These are phyloP conservation scores for Yamadazyma philogaea DNA, from an alignment of 805 yeast species.

Conservation along the genomic window DNA sequence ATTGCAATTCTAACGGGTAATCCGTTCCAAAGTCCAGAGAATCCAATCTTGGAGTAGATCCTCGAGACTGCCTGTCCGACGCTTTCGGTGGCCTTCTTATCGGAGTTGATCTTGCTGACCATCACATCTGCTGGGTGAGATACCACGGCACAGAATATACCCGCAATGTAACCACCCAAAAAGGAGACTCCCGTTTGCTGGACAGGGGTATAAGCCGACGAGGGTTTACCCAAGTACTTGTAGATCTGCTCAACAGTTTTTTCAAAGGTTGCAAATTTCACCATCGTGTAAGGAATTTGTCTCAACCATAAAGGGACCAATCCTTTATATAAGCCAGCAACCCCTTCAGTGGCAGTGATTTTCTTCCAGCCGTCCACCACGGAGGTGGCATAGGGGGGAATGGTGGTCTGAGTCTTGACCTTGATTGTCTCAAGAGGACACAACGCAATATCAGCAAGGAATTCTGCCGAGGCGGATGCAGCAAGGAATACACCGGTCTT, in stretches of 20 bases:
- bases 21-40: constrained; percentile 92
- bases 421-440: constrained; percentile 97
- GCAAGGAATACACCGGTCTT: constrained; percentile 73
- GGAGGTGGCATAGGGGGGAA: constrained; percentile 75
- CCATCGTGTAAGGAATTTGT: constrained; percentile 99
- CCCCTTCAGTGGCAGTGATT: constrained; percentile 65
- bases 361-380: constrained; percentile 66
- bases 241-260: constrained; percentile 83
- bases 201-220: constrained; percentile 62
- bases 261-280: constrained; percentile 92
- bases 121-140: constrained; percentile 99
- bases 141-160: constrained; percentile 91
- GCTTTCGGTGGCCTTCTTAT: constrained; percentile 61
- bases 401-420: constrained; percentile 88
- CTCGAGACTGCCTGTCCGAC: constrained; percentile 64
- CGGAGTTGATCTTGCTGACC: constrained; percentile 89
- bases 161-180: constrained; percentile 95
- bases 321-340: constrained; percentile 80
- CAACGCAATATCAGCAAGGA: constrained; percentile 81
- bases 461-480: constrained; percentile 93
- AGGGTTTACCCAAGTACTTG: constrained; percentile 65
- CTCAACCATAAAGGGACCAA: constrained; percentile 91
- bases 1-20: constrained; percentile 89
- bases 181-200: constrained; percentile 95
- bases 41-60: constrained; percentile 82